Evolutionary conservation across 2,329 filamentous ascomycete species (phyloP).

Genomic region (Didymellaceae sp.): DNA sequence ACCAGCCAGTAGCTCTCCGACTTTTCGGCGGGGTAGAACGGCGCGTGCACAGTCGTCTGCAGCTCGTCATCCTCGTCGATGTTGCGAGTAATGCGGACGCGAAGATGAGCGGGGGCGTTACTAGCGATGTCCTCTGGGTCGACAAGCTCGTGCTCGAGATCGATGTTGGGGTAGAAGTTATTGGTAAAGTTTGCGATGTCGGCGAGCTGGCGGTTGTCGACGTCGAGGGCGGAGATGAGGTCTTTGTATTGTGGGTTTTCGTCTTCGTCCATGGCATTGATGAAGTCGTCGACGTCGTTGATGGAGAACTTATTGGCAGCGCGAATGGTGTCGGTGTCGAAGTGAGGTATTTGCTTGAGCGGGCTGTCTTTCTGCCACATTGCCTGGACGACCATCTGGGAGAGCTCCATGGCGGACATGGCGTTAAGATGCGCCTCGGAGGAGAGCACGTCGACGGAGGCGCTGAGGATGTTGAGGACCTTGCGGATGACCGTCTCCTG

Average conservation of each 20-base stretch:
- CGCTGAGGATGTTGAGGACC: slow-evolving; percentile 85
- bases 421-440: slow-evolving; percentile 96
- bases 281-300: slow-evolving; percentile 96
- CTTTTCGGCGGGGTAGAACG: slow-evolving; percentile 91
- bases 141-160: slow-evolving; percentile 85
- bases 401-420: slow-evolving; percentile 99
- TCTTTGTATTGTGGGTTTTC: slow-evolving; percentile 83
- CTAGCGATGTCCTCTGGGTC: slow-evolving; percentile 81
- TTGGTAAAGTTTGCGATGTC: slow-evolving; percentile 97
- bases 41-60: slow-evolving; percentile 87
- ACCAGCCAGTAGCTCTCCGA: slow-evolving; percentile 99
- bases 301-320: slow-evolving; percentile 81
- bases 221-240: slow-evolving; percentile 77
- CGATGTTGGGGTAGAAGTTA: slow-evolving; percentile 92
- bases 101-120: slow-evolving; percentile 81
- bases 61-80: slow-evolving; percentile 74
- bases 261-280: slow-evolving; percentile 97
- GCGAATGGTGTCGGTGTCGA: slow-evolving; percentile 81
- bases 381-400: slow-evolving; percentile 97
- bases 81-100: slow-evolving; percentile 84
- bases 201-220: slow-evolving; percentile 81
- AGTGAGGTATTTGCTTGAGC: slow-evolving; percentile 97
- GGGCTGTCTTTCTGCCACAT: slow-evolving; percentile 99
- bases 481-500: slow-evolving; percentile 88
- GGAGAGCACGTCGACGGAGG: slow-evolving; percentile 91